Conservation (phyloP, 768 basidiomycete species). For the Termitomyces sp. region DNA sequence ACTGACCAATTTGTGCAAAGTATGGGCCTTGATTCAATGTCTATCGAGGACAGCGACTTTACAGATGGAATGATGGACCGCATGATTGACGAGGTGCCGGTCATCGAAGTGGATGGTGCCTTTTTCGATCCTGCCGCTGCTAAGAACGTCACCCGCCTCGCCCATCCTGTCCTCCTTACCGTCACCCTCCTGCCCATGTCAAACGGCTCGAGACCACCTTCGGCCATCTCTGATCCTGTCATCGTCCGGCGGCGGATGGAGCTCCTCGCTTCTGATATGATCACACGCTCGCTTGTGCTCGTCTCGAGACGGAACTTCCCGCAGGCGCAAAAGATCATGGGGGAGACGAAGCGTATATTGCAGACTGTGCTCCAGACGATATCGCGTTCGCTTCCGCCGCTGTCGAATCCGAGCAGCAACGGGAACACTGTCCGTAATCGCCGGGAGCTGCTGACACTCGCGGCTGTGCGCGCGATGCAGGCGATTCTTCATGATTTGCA, state of each 20-base stretch:
- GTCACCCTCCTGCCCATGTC: slow-evolving; percentile 77
- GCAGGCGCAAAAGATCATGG: slow-evolving; percentile 87
- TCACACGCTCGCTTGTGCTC: slow-evolving; percentile 87
- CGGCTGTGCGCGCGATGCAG: slow-evolving; percentile 76
- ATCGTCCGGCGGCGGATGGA: slow-evolving; percentile 96
- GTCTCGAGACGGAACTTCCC: slow-evolving; percentile 87
- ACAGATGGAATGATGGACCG: slow-evolving; percentile 91
- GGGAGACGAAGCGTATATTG: slow-evolving; percentile 88
- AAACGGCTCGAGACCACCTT: slow-evolving; percentile 32
- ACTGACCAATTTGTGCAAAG: slow-evolving; percentile 87
- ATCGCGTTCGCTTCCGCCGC: slow-evolving; percentile 61
- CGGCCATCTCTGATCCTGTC: slow-evolving; percentile 66
- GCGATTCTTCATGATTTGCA: slow-evolving; percentile 87
- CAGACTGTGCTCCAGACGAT: slow-evolving; percentile 86
- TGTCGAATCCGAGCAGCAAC: slow-evolving; percentile 33
- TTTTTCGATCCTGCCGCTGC: slow-evolving; percentile 88
- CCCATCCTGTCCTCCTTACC: slow-evolving; percentile 91
- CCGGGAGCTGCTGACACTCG: slow-evolving; percentile 68
- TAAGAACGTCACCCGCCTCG: slow-evolving; percentile 82
- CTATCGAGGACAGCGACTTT: slow-evolving; percentile 73
- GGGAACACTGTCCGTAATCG: slow-evolving; percentile 60
- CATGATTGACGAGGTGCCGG: slow-evolving; percentile 97
- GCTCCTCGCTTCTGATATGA: slow-evolving; percentile 94
- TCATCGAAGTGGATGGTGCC: slow-evolving; percentile 91
- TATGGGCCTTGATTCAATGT: slow-evolving; percentile 72